phyloP scores from a whole-genome alignment of 768 basidiomycete genomes.

The Fomitopsis pulvina region DNA sequence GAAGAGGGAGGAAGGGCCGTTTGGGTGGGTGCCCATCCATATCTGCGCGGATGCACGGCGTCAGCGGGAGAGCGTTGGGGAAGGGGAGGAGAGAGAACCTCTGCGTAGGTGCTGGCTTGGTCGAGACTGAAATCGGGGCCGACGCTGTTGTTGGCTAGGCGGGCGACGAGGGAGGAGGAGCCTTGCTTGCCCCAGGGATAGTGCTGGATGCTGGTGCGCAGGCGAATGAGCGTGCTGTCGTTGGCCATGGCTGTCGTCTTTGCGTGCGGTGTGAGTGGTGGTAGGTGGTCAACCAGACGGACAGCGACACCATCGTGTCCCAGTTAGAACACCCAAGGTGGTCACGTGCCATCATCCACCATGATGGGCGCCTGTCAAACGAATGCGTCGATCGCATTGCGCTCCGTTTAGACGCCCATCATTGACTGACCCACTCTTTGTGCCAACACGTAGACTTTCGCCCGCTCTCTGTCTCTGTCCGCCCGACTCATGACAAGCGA shows the following conservation, averaged over 20 bases:
- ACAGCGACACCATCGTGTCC: too few relatives aligned
- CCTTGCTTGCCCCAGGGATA: constrained; percentile 54
- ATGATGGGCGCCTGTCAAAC: too few relatives aligned
- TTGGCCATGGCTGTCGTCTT: too few relatives aligned
- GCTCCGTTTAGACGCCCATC: too few relatives aligned
- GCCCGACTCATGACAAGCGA: background rate
- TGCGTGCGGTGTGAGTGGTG: too few relatives aligned
- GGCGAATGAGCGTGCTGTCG: constrained; percentile 19
- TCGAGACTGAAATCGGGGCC: constrained; percentile 32
- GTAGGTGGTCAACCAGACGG: too few relatives aligned
- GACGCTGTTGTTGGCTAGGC: constrained; percentile 28
- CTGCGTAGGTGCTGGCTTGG: constrained; percentile 44
- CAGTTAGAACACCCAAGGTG: too few relatives aligned
- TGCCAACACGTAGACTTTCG: too few relatives aligned
- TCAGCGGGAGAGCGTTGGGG: background rate
- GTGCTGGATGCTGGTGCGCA: constrained; percentile 28
- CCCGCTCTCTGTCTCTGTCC: too few relatives aligned
- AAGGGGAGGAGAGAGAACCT: constrained; percentile 26
- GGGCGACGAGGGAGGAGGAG: constrained; percentile 38
- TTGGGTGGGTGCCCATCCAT: constrained; percentile 60
- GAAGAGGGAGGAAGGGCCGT: constrained; percentile 36
- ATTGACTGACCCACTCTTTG: too few relatives aligned
- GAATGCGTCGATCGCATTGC: too few relatives aligned
- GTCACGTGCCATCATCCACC: too few relatives aligned
- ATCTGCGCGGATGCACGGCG: constrained; percentile 28